Evolutionary conservation across 108 stramenopile genomes (phyloP).

Genomic region (Nitzschia sp.): DNA sequence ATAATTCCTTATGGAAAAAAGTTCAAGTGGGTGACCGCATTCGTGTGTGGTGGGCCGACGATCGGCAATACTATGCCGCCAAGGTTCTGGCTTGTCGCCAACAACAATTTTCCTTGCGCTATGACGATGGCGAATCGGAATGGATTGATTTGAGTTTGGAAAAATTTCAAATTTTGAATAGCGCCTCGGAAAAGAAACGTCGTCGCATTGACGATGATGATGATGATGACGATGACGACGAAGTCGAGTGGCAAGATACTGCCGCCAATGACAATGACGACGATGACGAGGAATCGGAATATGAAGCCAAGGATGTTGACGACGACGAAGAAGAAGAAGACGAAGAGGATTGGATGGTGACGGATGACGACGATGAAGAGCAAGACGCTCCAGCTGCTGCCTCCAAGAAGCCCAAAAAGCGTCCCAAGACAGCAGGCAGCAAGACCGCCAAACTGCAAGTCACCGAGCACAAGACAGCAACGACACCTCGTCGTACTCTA

Average conservation of each 20-base stretch:
- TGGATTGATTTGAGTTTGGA: slow-evolving; percentile 58
- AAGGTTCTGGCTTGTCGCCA: slow-evolving; percentile 17
- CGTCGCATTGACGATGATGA: slow-evolving; percentile 27
- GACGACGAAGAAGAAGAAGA: slow-evolving; percentile 62
- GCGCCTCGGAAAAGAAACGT: slow-evolving; percentile 14
- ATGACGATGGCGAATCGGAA: slow-evolving; percentile 77
- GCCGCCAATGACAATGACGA: slow-evolving; percentile 31
- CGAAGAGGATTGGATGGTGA: slow-evolving; percentile 61
- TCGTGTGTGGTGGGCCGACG: slow-evolving; percentile 62
- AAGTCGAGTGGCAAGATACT: slow-evolving; percentile 28
- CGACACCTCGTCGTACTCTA: not conserved
- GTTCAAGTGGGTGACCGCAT: slow-evolving; percentile 48
- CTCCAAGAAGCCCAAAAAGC: slow-evolving; percentile 9
- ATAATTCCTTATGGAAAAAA: slow-evolving; percentile 33
- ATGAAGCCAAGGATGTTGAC: slow-evolving; percentile 47
- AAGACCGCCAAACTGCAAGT: slow-evolving; percentile 1
- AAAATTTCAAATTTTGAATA: slow-evolving; percentile 37
- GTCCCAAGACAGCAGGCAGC: not conserved
- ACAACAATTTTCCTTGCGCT: slow-evolving; percentile 25
- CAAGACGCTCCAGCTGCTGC: not conserved
- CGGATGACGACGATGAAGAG: slow-evolving; percentile 33
- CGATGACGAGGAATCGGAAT: slow-evolving; percentile 56
- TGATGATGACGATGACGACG: slow-evolving; percentile 36
- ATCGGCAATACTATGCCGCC: slow-evolving; percentile 59
- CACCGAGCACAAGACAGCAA: slow-evolving; percentile 12